Evolutionary conservation across 2,329 filamentous ascomycete species (phyloP), one percentile per base, ranked within the genome.

Genomic region (Incumbomyces lentus): DNA sequence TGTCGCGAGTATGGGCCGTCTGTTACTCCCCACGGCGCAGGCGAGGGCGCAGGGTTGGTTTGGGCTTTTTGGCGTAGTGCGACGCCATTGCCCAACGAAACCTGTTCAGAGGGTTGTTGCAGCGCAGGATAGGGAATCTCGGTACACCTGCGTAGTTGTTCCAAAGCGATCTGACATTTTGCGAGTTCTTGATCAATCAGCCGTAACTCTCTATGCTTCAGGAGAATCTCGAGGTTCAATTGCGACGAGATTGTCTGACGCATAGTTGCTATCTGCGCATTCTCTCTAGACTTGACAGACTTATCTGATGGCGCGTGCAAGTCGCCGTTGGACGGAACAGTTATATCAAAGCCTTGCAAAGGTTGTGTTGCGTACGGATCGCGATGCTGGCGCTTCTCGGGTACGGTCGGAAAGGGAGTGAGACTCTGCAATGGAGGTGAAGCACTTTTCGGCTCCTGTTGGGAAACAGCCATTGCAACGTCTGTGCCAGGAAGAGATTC

Each of bases 131-230:
- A 96, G 3, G 90, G 90, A 57, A 95, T 90, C 55, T 96, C 73
- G 61, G 92, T 82, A 67, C 89, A 95, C 50, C 92, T 82, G 57
- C 92, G 84, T 52, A 98, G 72, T 68, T 96, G 92, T 68, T 98
- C 92, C 56, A 96, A 74, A 10, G 89, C 87, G 53, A 89, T 72
- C 69, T 96, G 89, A 61, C 89, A 95, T 70, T 95, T 96, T 54
- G 87, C 90, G 54, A 96, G 76, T 68, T 96, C 92, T 67, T 95
- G 88, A 62, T 96, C 87, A 64, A 96, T 95, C 56, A 95, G 74
- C 48, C 89, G 86, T 49, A 96, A 70, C 69, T 98, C 92, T 59
- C 92, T 81, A 66, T 98, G 92, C 72, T 95, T 96, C 62, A 93
- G 70, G 53, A 96, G 70, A 44, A 96, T 89, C 69, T 95, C 89